A percentile compares a stretch with the other conserved stretches of the same genome.
These are phyloP conservation scores for Cladosporium sp. DNA, from an alignment of 2,329 filamentous ascomycete species.

Conservation along the genomic window DNA sequence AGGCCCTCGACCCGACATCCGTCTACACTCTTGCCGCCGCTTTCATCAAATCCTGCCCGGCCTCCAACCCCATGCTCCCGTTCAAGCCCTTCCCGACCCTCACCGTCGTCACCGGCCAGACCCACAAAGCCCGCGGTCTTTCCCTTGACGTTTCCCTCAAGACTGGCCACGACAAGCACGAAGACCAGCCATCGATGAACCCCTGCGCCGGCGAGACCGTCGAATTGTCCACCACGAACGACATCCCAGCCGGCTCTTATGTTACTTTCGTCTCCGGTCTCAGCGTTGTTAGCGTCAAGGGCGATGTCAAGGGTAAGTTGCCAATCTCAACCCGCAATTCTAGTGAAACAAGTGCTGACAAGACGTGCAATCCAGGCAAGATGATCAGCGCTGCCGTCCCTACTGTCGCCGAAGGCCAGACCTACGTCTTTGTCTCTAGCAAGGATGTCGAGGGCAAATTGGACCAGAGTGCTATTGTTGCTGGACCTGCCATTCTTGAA, in stretches of 20 bases:
- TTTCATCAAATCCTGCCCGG: slow-evolving; percentile 58
- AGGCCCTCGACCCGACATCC: slow-evolving; percentile 52
- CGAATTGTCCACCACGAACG: slow-evolving; percentile 11
- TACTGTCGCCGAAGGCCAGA: slow-evolving; percentile 15
- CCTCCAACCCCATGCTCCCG: slow-evolving; percentile 51
- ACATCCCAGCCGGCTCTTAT: slow-evolving; percentile 12
- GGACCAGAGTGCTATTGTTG: slow-evolving; percentile 13
- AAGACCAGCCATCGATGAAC: background rate
- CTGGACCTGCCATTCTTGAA: slow-evolving; percentile 20
- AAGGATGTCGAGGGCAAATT: slow-evolving; percentile 17
- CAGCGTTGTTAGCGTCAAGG: slow-evolving; percentile 16
- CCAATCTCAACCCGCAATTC: background rate
- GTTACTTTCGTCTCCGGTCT: slow-evolving; percentile 20
- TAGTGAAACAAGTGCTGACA: background rate
- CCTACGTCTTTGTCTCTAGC: slow-evolving; percentile 20
- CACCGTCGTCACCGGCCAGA: slow-evolving; percentile 1
- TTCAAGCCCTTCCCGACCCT: slow-evolving; percentile 45
- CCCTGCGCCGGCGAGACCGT: slow-evolving; percentile 11
- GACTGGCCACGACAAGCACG: background rate
- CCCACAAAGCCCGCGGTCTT: background rate
- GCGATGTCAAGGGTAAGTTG: slow-evolving; percentile 11
- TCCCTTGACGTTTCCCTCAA: background rate
- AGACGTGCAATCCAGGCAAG: background rate
- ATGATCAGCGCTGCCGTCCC: slow-evolving; percentile 18
- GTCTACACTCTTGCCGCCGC: slow-evolving; percentile 62